A percentile compares a stretch with the other conserved stretches of the same genome.
Conservation (phyloP, 1,284 basidiomycete species). For the Ustilago loliicola region DNA sequence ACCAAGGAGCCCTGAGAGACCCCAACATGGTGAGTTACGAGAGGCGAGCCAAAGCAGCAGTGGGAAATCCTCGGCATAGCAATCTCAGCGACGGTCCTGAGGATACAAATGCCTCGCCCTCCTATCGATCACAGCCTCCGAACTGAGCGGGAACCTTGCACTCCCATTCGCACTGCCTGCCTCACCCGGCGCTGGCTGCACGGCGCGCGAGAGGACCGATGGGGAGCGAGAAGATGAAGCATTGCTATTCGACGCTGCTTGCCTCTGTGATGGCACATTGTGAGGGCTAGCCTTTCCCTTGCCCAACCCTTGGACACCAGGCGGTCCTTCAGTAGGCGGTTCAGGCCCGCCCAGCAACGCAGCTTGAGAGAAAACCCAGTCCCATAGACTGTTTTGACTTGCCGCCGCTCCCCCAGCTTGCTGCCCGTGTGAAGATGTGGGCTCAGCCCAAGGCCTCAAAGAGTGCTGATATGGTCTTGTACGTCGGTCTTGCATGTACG, state of each 20-base stretch:
- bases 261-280: no score
- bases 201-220: no score
- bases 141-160: background rate
- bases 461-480: slow-evolving; percentile 33
- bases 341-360: slow-evolving; percentile 24
- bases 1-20: no score
- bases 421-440: background rate
- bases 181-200: no score
- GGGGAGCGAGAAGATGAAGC: no score
- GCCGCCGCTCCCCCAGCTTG: background rate
- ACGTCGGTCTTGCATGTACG: background rate
- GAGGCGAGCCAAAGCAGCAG: no score
- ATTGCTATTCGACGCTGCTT: no score
- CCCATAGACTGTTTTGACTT: slow-evolving; percentile 33
- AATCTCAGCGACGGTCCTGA: background rate
- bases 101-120: background rate
- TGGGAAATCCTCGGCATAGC: no score
- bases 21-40: no score
- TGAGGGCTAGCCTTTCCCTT: no score
- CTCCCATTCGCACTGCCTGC: background rate
- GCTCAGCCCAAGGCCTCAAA: slow-evolving; percentile 45
- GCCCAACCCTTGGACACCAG: no score
- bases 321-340: slow-evolving; percentile 24
- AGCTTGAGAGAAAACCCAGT: slow-evolving; percentile 37
- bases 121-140: background rate